phyloP scores from a whole-genome alignment of 2,329 filamentous ascomycete species.

The Penicillium sp. region DNA sequence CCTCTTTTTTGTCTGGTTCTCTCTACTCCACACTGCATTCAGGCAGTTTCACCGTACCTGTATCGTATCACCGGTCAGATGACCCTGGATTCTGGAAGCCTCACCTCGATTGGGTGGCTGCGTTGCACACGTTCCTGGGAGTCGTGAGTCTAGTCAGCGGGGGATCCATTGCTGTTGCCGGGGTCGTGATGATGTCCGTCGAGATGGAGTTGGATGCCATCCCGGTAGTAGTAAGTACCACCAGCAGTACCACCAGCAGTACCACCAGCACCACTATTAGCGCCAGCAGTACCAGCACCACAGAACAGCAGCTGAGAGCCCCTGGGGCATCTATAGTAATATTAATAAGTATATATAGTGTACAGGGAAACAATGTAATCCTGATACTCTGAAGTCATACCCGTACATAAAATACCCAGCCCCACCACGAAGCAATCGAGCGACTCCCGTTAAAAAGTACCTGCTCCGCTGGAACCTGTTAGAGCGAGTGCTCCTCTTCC shows the following conservation, averaged over 20 bases:
- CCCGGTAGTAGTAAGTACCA: too few relatives aligned
- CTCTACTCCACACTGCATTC: conserved; percentile 16
- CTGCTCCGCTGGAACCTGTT: conserved; percentile 37
- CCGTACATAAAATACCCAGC: conserved; percentile 14
- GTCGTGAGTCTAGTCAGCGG: too few relatives aligned
- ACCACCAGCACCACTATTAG: too few relatives aligned
- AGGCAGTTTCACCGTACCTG: conserved; percentile 22
- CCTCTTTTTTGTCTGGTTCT: conserved; percentile 16
- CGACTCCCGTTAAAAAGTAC: conserved; percentile 36
- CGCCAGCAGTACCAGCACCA: neutral
- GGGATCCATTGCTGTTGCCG: too few relatives aligned
- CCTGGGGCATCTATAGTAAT: too few relatives aligned
- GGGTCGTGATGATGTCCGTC: too few relatives aligned
- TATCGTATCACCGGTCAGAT: conserved; percentile 20
- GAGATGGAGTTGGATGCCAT: too few relatives aligned
- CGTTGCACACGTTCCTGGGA: too few relatives aligned
- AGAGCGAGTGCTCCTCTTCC: conserved; percentile 28
- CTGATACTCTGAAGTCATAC: conserved; percentile 7
- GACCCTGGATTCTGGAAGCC: conserved; percentile 8
- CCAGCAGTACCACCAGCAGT: too few relatives aligned
- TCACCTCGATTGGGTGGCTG: neutral
- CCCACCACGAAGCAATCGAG: conserved; percentile 29
- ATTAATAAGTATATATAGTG: too few relatives aligned
- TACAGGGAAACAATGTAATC: conserved; percentile 1
- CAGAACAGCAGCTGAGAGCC: too few relatives aligned